These are phyloP conservation scores for Zygosaccharomyces sapae DNA, from an alignment of 1,139 yeast genomes.

Conservation along the genomic window DNA sequence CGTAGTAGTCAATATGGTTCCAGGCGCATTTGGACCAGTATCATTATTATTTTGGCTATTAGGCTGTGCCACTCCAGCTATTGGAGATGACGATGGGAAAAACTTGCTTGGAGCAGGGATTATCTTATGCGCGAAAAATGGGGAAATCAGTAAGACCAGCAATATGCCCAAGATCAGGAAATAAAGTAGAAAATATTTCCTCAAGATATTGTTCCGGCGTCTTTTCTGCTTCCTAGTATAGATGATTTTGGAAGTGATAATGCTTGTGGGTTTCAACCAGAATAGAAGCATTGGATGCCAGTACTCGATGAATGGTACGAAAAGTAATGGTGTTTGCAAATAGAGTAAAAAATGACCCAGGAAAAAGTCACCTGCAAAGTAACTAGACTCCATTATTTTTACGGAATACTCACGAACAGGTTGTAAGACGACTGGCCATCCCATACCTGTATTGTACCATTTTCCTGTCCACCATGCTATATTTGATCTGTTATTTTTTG, in stretches of 20 bases:
- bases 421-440: slow-evolving; percentile 57
- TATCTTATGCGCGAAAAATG: slow-evolving; percentile 38
- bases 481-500: slow-evolving; percentile 51
- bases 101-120: slow-evolving; percentile 25
- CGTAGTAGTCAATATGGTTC: slow-evolving; percentile 28
- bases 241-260: slow-evolving; percentile 44
- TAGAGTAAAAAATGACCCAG: slow-evolving; percentile 62
- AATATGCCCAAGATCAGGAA: slow-evolving; percentile 42
- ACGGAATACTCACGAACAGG: slow-evolving; percentile 66
- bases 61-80: slow-evolving; percentile 52
- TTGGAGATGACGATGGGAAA: slow-evolving; percentile 19
- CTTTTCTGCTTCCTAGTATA: slow-evolving; percentile 38
- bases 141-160: slow-evolving; percentile 41
- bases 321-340: slow-evolving; percentile 56
- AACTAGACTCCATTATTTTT: slow-evolving; percentile 62
- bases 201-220: slow-evolving; percentile 40
- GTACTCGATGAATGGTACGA: slow-evolving; percentile 66
- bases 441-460: slow-evolving; percentile 62
- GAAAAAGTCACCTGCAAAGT: slow-evolving; percentile 68
- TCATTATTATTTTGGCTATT: slow-evolving; percentile 54
- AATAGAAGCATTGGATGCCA: slow-evolving; percentile 77
- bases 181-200: slow-evolving; percentile 43
- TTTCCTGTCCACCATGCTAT: slow-evolving; percentile 85
- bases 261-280: slow-evolving; percentile 69
- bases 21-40: slow-evolving; percentile 46